Base-by-base conservation (phyloP, 2,329 filamentous ascomycete species). In the Monosporascus sp. region DNA sequence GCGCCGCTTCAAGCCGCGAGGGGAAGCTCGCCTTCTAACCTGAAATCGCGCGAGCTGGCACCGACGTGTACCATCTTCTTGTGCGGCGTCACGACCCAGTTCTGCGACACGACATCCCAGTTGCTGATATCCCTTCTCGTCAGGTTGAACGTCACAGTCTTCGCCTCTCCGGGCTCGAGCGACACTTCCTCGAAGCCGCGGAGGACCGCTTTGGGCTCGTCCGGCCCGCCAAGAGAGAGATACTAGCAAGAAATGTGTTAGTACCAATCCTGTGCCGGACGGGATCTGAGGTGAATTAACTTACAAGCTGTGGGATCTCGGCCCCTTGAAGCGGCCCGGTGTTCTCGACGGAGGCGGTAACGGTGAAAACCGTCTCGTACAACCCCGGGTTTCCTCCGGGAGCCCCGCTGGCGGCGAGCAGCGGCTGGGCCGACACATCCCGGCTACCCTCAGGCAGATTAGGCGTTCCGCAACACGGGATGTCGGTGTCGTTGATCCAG, bases 41-140 rank as follows among this genome's bases (percentile, higher is more conserved):
- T 59, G 1, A 64, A 48, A 47, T 65, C 60, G 43, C 63, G 56
- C 20, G 61, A 63, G 58, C 77, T 81, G 58, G 74, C 71, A 4
- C 80, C 80, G 1, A 83, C 76, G 57, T 68, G 81, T 15, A 78
- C 73, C 55, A 65, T 81, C 73, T 83, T 83, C 48, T 72, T 64
- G 37, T 71, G 65, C 27, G 70, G 61, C 8, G 71, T 78, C 6
- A 83, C 61, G 37, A 89, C 80, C 91, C 93, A 97, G 75, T 96
- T 85, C 76, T 96, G 90, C 6, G 73, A 69, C 2, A 68, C 77
- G 1, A 81, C 73, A 60, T 96, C 88, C 92, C 92, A 97, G 74
- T 91, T 94, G 66, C 87, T 90, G 53, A 97, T 63, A 65, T 97
- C 93, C 51, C 90, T 83, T 43, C 91, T 80, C 15, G 84, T 91